Percentiles rank a stretch among this genome's conserved stretches.
phyloP scores from a whole-genome alignment of 1,284 basidiomycete species.

The Moniliophthora roreri region DNA sequence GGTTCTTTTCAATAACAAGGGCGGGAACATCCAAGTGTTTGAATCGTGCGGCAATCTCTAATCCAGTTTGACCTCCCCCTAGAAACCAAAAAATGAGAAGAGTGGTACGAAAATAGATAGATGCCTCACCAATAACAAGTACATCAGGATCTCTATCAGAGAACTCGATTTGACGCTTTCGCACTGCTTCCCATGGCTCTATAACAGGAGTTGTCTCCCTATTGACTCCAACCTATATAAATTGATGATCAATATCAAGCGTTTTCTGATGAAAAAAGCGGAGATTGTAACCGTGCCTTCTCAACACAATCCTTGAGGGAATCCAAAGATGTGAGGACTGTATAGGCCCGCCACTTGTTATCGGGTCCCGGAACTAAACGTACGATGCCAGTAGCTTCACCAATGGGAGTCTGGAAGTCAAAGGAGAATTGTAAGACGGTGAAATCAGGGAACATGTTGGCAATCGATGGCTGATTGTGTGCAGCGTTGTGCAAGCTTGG shows the following conservation, averaged over 20 bases:
- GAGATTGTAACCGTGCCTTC: slow-evolving; percentile 1
- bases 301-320: slow-evolving; percentile 42
- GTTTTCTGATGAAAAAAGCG: background rate
- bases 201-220: slow-evolving; percentile 15
- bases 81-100: no score
- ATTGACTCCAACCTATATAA: slow-evolving; percentile 28
- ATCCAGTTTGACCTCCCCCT: slow-evolving; percentile 36
- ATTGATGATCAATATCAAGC: background rate
- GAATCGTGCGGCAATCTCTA: slow-evolving; percentile 40
- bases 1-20: slow-evolving; percentile 25
- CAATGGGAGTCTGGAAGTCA: slow-evolving; percentile 47
- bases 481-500: slow-evolving; percentile 13
- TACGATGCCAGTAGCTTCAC: slow-evolving; percentile 45
- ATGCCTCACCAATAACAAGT: slow-evolving; percentile 29
- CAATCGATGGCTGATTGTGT: slow-evolving; percentile 31
- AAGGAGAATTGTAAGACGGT: slow-evolving; percentile 52
- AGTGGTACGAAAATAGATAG: background rate
- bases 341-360: slow-evolving; percentile 49
- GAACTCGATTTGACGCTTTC: slow-evolving; percentile 25
- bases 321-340: slow-evolving; percentile 43
- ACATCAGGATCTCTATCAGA: slow-evolving; percentile 26
- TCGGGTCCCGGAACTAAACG: slow-evolving; percentile 44
- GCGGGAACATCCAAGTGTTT: slow-evolving; percentile 24
- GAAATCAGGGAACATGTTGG: slow-evolving; percentile 41
- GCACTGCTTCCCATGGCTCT: slow-evolving; percentile 13